Base-by-base conservation (phyloP, 805 yeast genomes). In the Sugiyamaella boreocaroliniensis region DNA sequence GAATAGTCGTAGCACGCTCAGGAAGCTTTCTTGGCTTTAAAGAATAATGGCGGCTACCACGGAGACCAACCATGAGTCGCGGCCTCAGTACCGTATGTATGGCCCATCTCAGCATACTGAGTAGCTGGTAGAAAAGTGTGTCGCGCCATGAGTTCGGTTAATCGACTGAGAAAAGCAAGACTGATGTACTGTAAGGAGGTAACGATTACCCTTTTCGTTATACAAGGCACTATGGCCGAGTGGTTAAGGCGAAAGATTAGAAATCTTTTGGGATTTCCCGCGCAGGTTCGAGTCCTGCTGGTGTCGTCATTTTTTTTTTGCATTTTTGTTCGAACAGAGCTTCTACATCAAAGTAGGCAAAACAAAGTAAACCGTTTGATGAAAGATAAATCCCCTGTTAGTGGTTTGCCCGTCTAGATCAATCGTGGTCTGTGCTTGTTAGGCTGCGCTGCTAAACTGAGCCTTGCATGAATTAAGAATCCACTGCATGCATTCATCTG, bases 211-310 rank as follows among this genome's bases (percentile, higher is more conserved):
- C 4, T 11, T 14, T 4, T 4, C 12, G 37, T 14, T 32, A 32
- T 32, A 4, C 4, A 19, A 46, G 65, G 64, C 64, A 66, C 63
- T 65, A 60, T 66, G 70, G 69, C 69, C 69, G 69, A 66, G 69
- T 65, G 70, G 70, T 66, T 66, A 66, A 66, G 70, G 69, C 70
- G 69, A 66, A 64, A 66, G 69, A 66, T 66, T 66, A 65, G 69
- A 66, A 66, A 66, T 66, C 70, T 66, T 67, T 66, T 66, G 67
- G 69, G 69, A 62, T 66, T 55, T 63, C 69, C 69, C 67, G 69
- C 69, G 69, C 69, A 66, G 69, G 69, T 65, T 65, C 69, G 68
- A 65, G 67, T 65, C 69, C 69, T 65, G 69, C 69, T 59, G 69
- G 68, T 67, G 69, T 65, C 69, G 69, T 43, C 40, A 53, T 58